Conservation (phyloP, 345 rosid species). For the Gossypium longicalyx region DNA sequence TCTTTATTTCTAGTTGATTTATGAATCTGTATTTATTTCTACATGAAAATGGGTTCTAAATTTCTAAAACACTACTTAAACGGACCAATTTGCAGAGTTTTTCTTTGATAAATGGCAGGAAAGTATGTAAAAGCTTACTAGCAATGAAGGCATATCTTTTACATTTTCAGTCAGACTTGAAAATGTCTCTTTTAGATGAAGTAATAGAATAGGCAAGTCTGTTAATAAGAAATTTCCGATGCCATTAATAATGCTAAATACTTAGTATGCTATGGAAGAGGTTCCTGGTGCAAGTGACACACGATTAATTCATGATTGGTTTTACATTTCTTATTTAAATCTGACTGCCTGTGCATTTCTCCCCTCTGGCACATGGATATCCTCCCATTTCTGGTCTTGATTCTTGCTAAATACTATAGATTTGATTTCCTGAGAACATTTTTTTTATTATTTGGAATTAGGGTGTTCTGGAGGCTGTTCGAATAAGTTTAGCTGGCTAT, state of each 20-base stretch:
- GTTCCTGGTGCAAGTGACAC: background rate
- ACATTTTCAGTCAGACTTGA: background rate
- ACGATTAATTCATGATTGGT: background rate
- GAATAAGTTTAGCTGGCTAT: constrained; percentile 97
- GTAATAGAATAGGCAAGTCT: background rate
- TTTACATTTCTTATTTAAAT: background rate
- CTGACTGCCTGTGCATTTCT: background rate
- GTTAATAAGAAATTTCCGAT: background rate
- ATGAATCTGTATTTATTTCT: constrained; percentile 1
- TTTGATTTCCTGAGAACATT: constrained; percentile 7
- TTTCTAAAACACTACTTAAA: background rate
- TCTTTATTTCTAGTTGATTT: background rate
- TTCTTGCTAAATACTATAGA: constrained; percentile 4
- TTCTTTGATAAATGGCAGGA: background rate
- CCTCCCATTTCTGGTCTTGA: background rate
- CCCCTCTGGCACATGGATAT: background rate
- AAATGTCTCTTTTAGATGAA: background rate
- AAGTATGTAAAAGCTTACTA: constrained; percentile 1
- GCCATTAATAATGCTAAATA: background rate
- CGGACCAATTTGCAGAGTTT: background rate
- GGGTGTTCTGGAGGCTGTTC: constrained; percentile 99
- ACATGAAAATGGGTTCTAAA: background rate
- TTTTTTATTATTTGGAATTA: constrained; percentile 34
- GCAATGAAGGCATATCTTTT: background rate
- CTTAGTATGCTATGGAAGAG: background rate